Conservation (phyloP, 371 early-diverging fungal genomes). For the Syncephalastrum monosporum region DNA sequence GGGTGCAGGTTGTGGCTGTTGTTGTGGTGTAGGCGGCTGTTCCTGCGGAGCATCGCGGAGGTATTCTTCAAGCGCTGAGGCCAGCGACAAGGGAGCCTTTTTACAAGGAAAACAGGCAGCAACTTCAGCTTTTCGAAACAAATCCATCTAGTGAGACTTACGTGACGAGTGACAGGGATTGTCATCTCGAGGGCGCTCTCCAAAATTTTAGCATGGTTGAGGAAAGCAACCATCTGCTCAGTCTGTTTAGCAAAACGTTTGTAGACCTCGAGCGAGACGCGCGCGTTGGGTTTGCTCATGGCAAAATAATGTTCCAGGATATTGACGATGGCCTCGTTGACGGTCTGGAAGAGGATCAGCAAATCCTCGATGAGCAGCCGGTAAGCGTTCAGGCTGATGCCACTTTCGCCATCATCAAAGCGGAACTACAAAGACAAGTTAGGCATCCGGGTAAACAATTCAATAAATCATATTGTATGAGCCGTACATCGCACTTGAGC, state of each 20-base stretch:
- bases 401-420: conserved; percentile 81
- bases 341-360: conserved; percentile 80
- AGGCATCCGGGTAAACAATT: not conserved
- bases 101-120: not conserved
- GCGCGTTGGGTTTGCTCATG: conserved; percentile 76
- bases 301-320: conserved; percentile 89
- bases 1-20: not conserved
- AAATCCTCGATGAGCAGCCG: conserved; percentile 81
- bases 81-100: conserved; percentile 86
- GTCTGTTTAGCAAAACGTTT: conserved; percentile 84
- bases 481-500: conserved; percentile 71
- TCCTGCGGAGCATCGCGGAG: conserved; percentile 66
- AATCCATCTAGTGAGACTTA: conserved; percentile 22
- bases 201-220: conserved; percentile 74
- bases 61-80: conserved; percentile 83
- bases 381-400: conserved; percentile 83
- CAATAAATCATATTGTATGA: not conserved
- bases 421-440: conserved; percentile 59
- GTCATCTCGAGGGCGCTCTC: conserved; percentile 69
- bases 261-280: conserved; percentile 77
- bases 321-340: conserved; percentile 92
- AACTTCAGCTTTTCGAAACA: not conserved
- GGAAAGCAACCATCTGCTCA: conserved; percentile 73
- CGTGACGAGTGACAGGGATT: conserved; percentile 84
- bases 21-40: conserved; percentile 47